A percentile compares a stretch with the other conserved stretches of the same genome.
These are phyloP conservation scores for Lophiotrema nucula DNA, from an alignment of 495 filamentous ascomycete species.

Conservation along the genomic window DNA sequence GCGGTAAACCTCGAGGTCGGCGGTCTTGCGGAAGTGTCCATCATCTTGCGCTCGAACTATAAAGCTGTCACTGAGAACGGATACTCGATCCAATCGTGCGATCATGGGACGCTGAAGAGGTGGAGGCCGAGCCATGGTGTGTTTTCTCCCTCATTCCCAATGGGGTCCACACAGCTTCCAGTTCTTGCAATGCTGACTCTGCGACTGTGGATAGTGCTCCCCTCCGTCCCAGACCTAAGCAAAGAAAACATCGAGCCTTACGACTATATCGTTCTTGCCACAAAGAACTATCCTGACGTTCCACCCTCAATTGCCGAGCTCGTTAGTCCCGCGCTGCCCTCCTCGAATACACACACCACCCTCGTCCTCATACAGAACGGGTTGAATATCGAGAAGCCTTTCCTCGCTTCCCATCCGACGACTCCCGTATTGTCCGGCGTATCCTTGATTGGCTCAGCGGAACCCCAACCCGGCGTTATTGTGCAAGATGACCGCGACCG, in stretches of 20 bases:
- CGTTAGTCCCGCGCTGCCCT: conserved; percentile 52
- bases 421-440: conserved; percentile 57
- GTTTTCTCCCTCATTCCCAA: not conserved
- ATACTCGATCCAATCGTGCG: conserved; percentile 38
- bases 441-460: conserved; percentile 50
- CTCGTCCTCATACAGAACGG: conserved; percentile 64
- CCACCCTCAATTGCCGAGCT: conserved; percentile 48
- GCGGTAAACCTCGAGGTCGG: conserved; percentile 38
- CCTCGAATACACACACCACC: conserved; percentile 43
- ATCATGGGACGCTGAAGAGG: conserved; percentile 37
- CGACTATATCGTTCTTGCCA: conserved; percentile 61
- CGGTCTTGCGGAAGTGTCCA: conserved; percentile 35
- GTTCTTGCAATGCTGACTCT: not conserved
- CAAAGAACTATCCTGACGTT: conserved; percentile 55
- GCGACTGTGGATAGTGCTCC: conserved; percentile 34
- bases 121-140: conserved; percentile 34
- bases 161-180: not conserved
- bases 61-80: conserved; percentile 32
- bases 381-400: conserved; percentile 60
- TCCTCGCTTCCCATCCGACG: conserved; percentile 49
- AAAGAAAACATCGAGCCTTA: conserved; percentile 39
- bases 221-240: conserved; percentile 45
- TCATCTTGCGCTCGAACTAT: conserved; percentile 40
- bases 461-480: conserved; percentile 46
- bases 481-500: conserved; percentile 36